Percentiles rank a stretch among this genome's conserved stretches.
phyloP scores from a whole-genome alignment of 306 rosid species.

The Pterocarpus macrocarpus region DNA sequence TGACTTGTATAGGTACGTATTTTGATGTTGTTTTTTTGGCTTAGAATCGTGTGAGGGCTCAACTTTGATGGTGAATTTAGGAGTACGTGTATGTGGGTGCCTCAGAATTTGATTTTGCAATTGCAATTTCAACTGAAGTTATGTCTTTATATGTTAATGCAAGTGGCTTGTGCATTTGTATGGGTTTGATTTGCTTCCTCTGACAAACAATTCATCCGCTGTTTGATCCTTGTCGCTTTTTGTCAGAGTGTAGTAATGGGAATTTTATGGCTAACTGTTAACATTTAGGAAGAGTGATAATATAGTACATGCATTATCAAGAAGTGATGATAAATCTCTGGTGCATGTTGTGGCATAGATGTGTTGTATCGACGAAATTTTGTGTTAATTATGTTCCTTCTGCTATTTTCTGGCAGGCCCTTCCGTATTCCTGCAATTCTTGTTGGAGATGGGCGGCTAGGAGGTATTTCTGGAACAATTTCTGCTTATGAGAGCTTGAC shows the following conservation, averaged over 20 bases:
- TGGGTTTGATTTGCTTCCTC: background rate
- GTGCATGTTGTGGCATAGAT: slow-evolving; percentile 1
- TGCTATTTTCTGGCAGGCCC: slow-evolving; percentile 63
- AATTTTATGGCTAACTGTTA: slow-evolving; percentile 20
- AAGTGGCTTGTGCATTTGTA: background rate
- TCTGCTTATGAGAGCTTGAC: slow-evolving; percentile 91
- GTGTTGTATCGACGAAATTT: background rate
- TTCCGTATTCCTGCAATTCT: slow-evolving; percentile 90
- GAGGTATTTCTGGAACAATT: slow-evolving; percentile 95
- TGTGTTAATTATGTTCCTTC: slow-evolving; percentile 36
- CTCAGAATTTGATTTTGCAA: background rate
- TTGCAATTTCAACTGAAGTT: slow-evolving; percentile 1
- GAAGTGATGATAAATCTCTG: slow-evolving; percentile 6
- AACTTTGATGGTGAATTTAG: background rate
- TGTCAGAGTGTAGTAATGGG: slow-evolving; percentile 2
- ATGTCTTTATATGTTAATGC: background rate
- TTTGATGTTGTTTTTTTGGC: background rate
- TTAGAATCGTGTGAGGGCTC: background rate
- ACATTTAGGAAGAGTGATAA: slow-evolving; percentile 12
- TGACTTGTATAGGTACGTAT: slow-evolving; percentile 78
- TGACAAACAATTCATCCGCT: background rate
- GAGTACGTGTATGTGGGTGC: background rate
- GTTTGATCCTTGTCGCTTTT: slow-evolving; percentile 33
- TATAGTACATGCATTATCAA: background rate
- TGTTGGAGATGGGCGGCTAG: slow-evolving; percentile 90